Base-by-base conservation (phyloP, 371 early-diverging fungal species). In the Encephalitozoon cuniculi region DNA sequence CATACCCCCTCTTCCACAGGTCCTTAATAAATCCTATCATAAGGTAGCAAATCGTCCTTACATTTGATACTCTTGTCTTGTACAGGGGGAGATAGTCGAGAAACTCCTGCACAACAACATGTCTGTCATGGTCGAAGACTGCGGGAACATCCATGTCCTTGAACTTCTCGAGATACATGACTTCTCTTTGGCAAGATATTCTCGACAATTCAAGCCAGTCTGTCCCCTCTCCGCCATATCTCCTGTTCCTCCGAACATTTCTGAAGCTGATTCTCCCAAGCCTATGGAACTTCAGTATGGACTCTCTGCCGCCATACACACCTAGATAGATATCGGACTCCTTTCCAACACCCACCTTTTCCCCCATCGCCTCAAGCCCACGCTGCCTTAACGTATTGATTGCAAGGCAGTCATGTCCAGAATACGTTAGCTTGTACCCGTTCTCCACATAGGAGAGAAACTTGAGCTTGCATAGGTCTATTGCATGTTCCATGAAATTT, bases 281-380 rank as follows among this genome's bases (percentile, higher is more conserved):
- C 64, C 94, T 88, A 83, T 70, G 78, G 64, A 76, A 77, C 52
- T 82, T 80, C 25, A 79, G 18, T 28, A 74, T 77, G 15, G 82
- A 75, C 44, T 77, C 55, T 64, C 67, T 52, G 30, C 72, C 71
- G 8, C 80, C 68, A 44, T 67, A 74, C 59, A 68, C 53, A 0
- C 84, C 84, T 15, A 63, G 28, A 71, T 76, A 77, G 46, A 80
- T 78, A 74, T 85, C 83, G 2, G 96, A 93, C 84, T 99, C 99
- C 85, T 99, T 99, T 41, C 99, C 99, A 15, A 97, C 94, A 80
- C 97, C 98, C 78, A 99, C 95, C 85, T 96, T 95, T 82, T 94
- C 92, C 11, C 96, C 97, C 28, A 99, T 93, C 30, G 93, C 93
- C 75, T 87, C 87, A 4, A 97, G 90, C 0, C 91, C 88, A 5